Evolutionary conservation across 805 yeast genomes (phyloP).

Genomic region (Cyberlindnera meyerae): DNA sequence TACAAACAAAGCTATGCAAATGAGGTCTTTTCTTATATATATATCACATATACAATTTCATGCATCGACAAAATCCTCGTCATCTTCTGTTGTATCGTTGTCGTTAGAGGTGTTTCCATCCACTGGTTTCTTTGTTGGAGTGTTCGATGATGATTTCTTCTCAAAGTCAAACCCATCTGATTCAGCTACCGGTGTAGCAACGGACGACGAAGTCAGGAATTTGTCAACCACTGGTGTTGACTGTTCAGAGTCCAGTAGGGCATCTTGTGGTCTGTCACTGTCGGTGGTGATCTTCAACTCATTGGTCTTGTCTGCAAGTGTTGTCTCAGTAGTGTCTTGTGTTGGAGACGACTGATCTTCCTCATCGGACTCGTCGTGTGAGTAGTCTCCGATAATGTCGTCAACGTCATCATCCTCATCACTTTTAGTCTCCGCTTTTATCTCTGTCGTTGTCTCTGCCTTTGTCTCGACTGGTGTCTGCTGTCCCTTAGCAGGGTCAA

Average conservation of each 20-base stretch:
- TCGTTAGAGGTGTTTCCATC: not conserved
- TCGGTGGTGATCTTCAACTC: constrained; percentile 14
- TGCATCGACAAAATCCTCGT: constrained; percentile 21
- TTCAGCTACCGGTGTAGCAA: constrained; percentile 6
- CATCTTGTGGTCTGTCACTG: constrained; percentile 16
- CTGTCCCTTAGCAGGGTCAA: not conserved
- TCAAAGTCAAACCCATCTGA: constrained; percentile 11
- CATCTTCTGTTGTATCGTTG: constrained; percentile 4
- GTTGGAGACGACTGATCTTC: too few relatives aligned
- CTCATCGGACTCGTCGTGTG: constrained; percentile 13
- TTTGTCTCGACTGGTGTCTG: too few relatives aligned
- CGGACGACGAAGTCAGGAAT: not conserved
- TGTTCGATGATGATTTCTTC: constrained; percentile 5
- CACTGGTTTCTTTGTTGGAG: not conserved
- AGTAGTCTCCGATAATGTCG: constrained; percentile 17
- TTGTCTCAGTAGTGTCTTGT: constrained; percentile 1
- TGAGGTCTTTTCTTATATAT: too few relatives aligned
- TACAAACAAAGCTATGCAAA: not conserved
- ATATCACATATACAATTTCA: too few relatives aligned
- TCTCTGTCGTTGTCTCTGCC: too few relatives aligned
- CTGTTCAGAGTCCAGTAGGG: constrained; percentile 12
- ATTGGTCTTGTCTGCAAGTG: constrained; percentile 1
- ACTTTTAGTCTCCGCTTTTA: too few relatives aligned
- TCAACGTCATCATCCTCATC: constrained; percentile 11
- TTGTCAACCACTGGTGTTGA: constrained; percentile 10